Percentiles rank a stretch among this genome's conserved stretches.
These are phyloP conservation scores for Podospora didyma DNA, from an alignment of 495 filamentous ascomycete genomes.

Conservation along the genomic window DNA sequence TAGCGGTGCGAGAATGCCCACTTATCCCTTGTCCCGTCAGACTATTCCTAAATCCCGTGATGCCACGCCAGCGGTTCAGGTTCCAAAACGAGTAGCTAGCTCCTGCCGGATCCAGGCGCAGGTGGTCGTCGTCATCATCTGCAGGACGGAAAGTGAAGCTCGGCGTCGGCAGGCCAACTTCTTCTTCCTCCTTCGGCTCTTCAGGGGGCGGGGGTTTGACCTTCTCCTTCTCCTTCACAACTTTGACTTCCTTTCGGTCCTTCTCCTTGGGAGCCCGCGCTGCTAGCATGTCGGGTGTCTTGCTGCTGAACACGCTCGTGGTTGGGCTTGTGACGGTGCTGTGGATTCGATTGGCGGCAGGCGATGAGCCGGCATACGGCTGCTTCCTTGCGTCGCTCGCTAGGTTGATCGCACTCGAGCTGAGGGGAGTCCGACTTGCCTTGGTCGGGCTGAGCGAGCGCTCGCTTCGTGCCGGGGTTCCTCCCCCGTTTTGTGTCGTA, in stretches of 20 bases:
- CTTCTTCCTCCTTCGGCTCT: slow-evolving; percentile 11
- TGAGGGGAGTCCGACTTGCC: slow-evolving; percentile 28
- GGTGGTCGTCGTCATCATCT: slow-evolving; percentile 27
- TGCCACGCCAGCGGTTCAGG: slow-evolving; percentile 39
- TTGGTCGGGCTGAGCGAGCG: slow-evolving; percentile 50
- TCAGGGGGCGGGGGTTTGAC: slow-evolving; percentile 2
- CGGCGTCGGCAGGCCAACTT: slow-evolving; percentile 28
- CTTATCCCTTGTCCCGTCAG: background rate
- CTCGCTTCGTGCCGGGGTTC: slow-evolving; percentile 38
- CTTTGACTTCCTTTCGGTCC: background rate
- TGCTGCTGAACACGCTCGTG: slow-evolving; percentile 21
- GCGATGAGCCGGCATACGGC: slow-evolving; percentile 31
- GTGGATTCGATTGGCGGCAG: slow-evolving; percentile 14
- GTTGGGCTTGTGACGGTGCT: slow-evolving; percentile 24
- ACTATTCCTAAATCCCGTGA: slow-evolving; percentile 25
- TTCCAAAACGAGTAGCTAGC: slow-evolving; percentile 40
- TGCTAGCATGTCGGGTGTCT: slow-evolving; percentile 8
- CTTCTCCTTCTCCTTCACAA: background rate
- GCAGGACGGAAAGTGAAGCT: slow-evolving; percentile 37
- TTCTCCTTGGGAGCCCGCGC: slow-evolving; percentile 5
- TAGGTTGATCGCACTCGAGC: slow-evolving; percentile 31
- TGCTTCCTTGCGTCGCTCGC: slow-evolving; percentile 39
- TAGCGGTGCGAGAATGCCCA: slow-evolving; percentile 11
- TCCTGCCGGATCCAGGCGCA: slow-evolving; percentile 22
- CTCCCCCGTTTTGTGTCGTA: slow-evolving; percentile 18